A percentile compares a stretch with the other conserved stretches of the same genome.
Conservation (phyloP, 2,329 filamentous ascomycete species). For the Beauveria asiatica region DNA sequence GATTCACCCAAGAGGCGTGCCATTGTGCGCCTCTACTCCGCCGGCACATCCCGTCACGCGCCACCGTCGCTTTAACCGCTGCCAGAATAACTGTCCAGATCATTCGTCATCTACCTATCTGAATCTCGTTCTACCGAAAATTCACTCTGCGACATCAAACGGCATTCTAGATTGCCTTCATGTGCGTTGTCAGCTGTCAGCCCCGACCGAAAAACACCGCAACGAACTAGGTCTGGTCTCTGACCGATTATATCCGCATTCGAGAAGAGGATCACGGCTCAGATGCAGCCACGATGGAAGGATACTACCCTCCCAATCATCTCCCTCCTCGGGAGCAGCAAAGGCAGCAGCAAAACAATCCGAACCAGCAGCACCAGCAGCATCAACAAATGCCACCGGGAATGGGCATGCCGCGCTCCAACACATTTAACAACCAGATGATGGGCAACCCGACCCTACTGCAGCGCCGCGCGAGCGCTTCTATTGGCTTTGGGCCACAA, state of each 20-base stretch:
- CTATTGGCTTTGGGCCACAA: neutral
- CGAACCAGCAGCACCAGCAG: neutral
- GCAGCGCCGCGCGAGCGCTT: constrained; percentile 6
- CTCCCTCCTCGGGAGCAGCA: constrained; percentile 8
- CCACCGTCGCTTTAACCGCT: neutral
- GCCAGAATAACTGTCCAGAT: neutral
- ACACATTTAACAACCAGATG: constrained; percentile 3
- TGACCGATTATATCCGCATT: neutral
- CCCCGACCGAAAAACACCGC: neutral
- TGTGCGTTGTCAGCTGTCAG: neutral
- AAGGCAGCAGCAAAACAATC: neutral
- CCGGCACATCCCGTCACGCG: neutral
- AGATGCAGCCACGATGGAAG: constrained; percentile 11
- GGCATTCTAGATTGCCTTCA: neutral
- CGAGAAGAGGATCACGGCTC: neutral
- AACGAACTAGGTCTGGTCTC: neutral
- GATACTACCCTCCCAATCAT: constrained; percentile 4
- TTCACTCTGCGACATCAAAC: neutral
- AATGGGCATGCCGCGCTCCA: neutral
- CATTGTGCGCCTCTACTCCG: neutral
- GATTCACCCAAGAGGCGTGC: constrained; percentile 4
- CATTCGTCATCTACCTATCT: neutral
- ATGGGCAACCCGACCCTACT: constrained; percentile 1
- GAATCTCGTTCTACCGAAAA: neutral
- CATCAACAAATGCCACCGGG: neutral